A percentile compares a stretch with the other conserved stretches of the same genome.
phyloP scores from a whole-genome alignment of 208 protist genomes.

The Leishmania lainsoni region DNA sequence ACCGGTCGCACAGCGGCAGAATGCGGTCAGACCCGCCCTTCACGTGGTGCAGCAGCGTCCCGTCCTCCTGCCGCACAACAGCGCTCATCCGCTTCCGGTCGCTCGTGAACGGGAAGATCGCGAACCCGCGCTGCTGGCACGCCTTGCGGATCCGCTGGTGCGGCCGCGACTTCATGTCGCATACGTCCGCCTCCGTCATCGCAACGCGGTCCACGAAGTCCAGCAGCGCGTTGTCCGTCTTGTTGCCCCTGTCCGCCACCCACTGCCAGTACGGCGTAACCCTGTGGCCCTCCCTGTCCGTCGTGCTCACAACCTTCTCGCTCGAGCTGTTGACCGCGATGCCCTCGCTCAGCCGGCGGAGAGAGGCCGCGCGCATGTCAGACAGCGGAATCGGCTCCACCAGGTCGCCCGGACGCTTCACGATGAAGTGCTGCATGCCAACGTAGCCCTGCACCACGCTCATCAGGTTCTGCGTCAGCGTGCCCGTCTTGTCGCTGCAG shows the following conservation, averaged over 20 bases:
- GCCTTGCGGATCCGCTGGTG: constrained; percentile 58
- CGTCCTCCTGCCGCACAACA: constrained; percentile 50
- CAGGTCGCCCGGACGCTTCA: constrained; percentile 62
- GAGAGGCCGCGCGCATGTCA: constrained; percentile 12
- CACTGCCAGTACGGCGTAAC: constrained; percentile 62
- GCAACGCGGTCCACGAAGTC: constrained; percentile 71
- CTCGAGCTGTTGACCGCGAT: constrained; percentile 64
- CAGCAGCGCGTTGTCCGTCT: constrained; percentile 87
- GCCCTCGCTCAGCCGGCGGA: constrained; percentile 36
- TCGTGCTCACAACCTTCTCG: constrained; percentile 58
- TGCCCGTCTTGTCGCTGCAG: constrained; percentile 99
- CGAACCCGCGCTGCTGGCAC: constrained; percentile 47
- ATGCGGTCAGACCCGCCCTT: constrained; percentile 95
- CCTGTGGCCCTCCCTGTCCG: constrained; percentile 39
- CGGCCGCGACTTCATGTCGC: constrained; percentile 42
- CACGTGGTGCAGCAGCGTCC: constrained; percentile 64
- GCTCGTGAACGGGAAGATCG: constrained; percentile 86
- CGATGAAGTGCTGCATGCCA: constrained; percentile 52
- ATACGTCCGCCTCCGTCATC: constrained; percentile 28
- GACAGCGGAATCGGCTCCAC: constrained; percentile 38
- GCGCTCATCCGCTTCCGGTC: constrained; percentile 90
- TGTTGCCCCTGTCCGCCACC: constrained; percentile 78
- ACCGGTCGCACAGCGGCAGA: constrained; percentile 71
- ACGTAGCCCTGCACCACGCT: constrained; percentile 93
- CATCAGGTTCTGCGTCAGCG: constrained; percentile 98